Evolutionary conservation across 106 monocot species (phyloP).

Genomic region (Acorus calamus): DNA sequence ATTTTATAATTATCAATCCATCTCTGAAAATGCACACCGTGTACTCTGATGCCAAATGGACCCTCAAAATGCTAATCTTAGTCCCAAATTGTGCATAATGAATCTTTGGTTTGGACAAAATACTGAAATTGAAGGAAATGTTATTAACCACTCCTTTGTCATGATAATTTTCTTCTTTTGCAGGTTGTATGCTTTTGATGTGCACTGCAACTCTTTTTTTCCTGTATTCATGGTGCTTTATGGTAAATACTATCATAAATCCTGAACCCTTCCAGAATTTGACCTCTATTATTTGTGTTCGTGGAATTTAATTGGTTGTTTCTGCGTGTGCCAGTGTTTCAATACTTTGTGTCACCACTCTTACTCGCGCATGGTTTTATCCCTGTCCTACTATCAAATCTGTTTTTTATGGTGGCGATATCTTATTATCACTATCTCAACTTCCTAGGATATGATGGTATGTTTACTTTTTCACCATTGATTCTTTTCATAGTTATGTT

Average conservation of each 20-base stretch:
- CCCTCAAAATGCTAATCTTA: too few species aligned
- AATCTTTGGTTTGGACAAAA: too few species aligned
- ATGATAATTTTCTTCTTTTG: constrained; percentile 1
- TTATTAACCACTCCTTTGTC: too few species aligned
- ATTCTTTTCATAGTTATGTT: too few species aligned
- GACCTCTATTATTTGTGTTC: neutral
- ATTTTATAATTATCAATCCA: too few species aligned
- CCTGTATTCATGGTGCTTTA: constrained; percentile 90
- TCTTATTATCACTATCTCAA: constrained; percentile 95
- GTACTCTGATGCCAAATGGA: too few species aligned
- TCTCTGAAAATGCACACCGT: too few species aligned
- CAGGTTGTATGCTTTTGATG: constrained; percentile 96
- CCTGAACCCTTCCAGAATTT: neutral
- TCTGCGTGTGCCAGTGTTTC: constrained; percentile 59
- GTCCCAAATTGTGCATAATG: too few species aligned
- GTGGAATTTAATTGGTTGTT: constrained; percentile 4
- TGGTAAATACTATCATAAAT: constrained; percentile 32
- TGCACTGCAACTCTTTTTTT: constrained; percentile 99
- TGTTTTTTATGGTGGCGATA: constrained; percentile 77
- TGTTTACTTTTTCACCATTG: neutral
- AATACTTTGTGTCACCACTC: constrained; percentile 85
- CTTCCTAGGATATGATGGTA: constrained; percentile 98
- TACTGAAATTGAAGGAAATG: too few species aligned
- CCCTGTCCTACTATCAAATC: constrained; percentile 79
- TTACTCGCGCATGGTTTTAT: constrained; percentile 86